These are phyloP conservation scores for Dactylis glomerata DNA, from an alignment of 176 grass and related monocot genomes.

Conservation along the genomic window DNA sequence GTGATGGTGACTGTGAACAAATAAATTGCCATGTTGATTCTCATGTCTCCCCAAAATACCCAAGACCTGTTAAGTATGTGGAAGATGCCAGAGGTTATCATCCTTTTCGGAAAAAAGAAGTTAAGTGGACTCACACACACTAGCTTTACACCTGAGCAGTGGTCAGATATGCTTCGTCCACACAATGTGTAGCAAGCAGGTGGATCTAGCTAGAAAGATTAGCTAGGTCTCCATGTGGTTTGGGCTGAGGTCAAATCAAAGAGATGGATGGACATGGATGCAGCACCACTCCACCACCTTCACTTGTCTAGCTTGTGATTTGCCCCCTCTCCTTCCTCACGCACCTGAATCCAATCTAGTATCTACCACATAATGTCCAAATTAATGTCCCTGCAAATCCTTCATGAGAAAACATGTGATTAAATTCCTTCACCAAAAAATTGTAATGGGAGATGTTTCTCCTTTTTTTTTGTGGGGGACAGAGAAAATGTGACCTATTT, in stretches of 20 bases:
- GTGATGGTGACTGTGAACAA: not conserved
- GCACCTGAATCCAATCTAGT: not conserved
- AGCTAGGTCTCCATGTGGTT: not conserved
- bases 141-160: slow-evolving; percentile 1
- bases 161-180: not conserved
- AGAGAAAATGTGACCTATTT: not conserved
- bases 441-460: not conserved
- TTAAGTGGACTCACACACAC: not conserved
- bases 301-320: not conserved
- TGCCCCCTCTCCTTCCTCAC: not conserved
- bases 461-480: not conserved
- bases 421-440: not conserved
- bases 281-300: slow-evolving; percentile 11
- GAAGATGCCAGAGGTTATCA: no score
- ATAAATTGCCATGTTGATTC: not conserved
- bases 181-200: not conserved
- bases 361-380: not conserved
- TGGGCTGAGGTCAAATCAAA: not conserved
- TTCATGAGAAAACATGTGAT: not conserved
- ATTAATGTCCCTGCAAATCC: not conserved
- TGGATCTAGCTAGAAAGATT: slow-evolving; percentile 3
- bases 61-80: no score
- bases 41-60: no score
- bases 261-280: slow-evolving; percentile 1
- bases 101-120: not conserved